Evolutionary conservation across 192 early-diverging fungal species (phyloP).

Genomic region (Gigaspora rosea): DNA sequence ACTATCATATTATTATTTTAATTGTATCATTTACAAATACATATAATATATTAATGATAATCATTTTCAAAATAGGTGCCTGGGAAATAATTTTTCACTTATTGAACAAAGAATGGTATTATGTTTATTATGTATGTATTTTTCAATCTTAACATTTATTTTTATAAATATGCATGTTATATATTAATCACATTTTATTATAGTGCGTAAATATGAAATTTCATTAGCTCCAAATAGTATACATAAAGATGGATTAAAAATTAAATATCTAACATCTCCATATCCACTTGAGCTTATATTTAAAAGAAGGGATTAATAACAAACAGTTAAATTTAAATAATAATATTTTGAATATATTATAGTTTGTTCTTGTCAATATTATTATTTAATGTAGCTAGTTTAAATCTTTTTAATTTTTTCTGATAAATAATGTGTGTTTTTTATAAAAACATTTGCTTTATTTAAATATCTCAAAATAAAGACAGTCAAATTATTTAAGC

Average conservation of each 20-base stretch:
- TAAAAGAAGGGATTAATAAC: background rate
- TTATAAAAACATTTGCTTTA: too few relatives aligned
- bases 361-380: too few relatives aligned
- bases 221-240: background rate
- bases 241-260: conserved; percentile 1
- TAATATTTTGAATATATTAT: too few relatives aligned
- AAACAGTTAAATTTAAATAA: too few relatives aligned
- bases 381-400: too few relatives aligned
- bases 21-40: too few relatives aligned
- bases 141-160: background rate
- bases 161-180: background rate
- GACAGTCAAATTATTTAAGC: too few relatives aligned
- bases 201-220: conserved; percentile 4
- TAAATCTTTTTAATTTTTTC: too few relatives aligned
- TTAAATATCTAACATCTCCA: background rate
- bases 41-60: background rate
- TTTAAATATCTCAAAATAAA: too few relatives aligned
- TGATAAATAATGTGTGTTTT: too few relatives aligned
- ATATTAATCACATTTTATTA: background rate
- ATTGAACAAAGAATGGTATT: background rate
- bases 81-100: background rate
- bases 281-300: background rate
- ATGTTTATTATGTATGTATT: background rate
- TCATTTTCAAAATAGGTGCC: background rate
- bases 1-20: background rate